phyloP scores from a whole-genome alignment of 345 rosid species.

The Geranium rotundifolium region DNA sequence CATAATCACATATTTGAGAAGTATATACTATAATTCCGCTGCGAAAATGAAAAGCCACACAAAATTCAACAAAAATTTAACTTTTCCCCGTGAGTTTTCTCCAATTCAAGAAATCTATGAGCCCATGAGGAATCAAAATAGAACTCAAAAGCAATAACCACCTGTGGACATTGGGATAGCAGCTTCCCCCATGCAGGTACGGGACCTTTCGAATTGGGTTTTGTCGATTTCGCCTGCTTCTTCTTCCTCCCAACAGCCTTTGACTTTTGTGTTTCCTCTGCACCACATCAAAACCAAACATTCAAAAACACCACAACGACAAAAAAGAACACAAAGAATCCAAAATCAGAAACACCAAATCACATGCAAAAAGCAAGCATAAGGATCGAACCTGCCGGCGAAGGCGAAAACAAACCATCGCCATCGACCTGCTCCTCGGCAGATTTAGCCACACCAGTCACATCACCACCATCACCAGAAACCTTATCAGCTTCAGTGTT shows the following conservation, averaged over 20 bases:
- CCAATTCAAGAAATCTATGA: slow-evolving; percentile 1
- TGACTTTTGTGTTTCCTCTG: slow-evolving; percentile 32
- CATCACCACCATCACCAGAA: slow-evolving; percentile 12
- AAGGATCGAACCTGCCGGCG: slow-evolving; percentile 36
- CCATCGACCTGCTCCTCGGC: slow-evolving; percentile 37
- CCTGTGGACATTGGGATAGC: slow-evolving; percentile 82
- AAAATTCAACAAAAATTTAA: neutral
- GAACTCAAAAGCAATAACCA: slow-evolving; percentile 11
- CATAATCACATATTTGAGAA: neutral
- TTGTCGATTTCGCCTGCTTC: slow-evolving; percentile 31
- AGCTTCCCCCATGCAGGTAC: slow-evolving; percentile 72
- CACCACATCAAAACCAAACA: slow-evolving; percentile 12
- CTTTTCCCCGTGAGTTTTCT: neutral
- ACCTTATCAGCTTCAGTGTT: slow-evolving; percentile 29
- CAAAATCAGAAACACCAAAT: slow-evolving; percentile 6
- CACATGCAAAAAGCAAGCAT: slow-evolving; percentile 21
- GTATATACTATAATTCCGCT: neutral
- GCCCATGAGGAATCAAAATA: neutral
- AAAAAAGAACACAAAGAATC: slow-evolving; percentile 1
- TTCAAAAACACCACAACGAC: slow-evolving; percentile 9
- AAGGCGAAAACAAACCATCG: slow-evolving; percentile 38
- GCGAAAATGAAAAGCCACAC: too few relatives aligned
- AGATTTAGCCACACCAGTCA: slow-evolving; percentile 27
- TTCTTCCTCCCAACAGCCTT: slow-evolving; percentile 28
- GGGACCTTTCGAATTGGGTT: slow-evolving; percentile 23